Evolutionary conservation across 139 green algal species (phyloP), one percentile per base, ranked within the genome.

Genomic region (Spirogloea muscicola): DNA sequence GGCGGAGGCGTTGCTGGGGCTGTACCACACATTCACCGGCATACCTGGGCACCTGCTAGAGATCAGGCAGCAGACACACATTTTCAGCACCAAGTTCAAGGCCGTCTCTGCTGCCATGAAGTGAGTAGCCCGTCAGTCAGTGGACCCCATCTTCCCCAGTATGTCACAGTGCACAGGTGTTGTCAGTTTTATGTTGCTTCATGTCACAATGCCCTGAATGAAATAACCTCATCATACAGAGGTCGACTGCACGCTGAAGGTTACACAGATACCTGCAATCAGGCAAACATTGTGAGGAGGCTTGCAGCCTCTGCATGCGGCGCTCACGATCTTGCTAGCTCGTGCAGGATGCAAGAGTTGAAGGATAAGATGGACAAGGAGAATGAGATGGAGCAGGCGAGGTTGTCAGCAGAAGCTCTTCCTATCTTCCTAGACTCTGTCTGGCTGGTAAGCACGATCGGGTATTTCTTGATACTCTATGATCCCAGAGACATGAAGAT

Each of bases 391-490:
- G 63, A 61, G 39, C 27, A 72, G 39, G 63, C 4, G 16, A 25
- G 38, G 38, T 31, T 57, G 48, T 27, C 63, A 9, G 31, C 63
- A 33, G 63, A 44, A 13, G 29, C 25, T 9, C 58, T 76, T 16
- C 48, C 68, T 10, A 27, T 70, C 4, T 76, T 76, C 29, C 34
- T 76, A 13, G 57, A 76, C 38, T 57, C 49, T 2, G 49, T 76
- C n/a, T 76, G 68, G 68, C 58, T 76, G 68, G 68, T 76, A 27
- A 61, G 49, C n/a, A n/a, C n/a, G n/a, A n/a, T n/a, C n/a, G n/a
- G n/a, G n/a, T n/a, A n/a, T n/a, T n/a, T n/a, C n/a, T n/a, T n/a
- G n/a, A n/a, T n/a, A n/a, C n/a, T n/a, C n/a, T n/a, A n/a, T n/a
- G n/a, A n/a, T n/a, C n/a, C n/a, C n/a, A n/a, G n/a, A n/a, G n/a